A percentile compares a stretch with the other conserved stretches of the same genome.
Conservation (phyloP, 345 rosid genomes). For the Populus deltoides region DNA sequence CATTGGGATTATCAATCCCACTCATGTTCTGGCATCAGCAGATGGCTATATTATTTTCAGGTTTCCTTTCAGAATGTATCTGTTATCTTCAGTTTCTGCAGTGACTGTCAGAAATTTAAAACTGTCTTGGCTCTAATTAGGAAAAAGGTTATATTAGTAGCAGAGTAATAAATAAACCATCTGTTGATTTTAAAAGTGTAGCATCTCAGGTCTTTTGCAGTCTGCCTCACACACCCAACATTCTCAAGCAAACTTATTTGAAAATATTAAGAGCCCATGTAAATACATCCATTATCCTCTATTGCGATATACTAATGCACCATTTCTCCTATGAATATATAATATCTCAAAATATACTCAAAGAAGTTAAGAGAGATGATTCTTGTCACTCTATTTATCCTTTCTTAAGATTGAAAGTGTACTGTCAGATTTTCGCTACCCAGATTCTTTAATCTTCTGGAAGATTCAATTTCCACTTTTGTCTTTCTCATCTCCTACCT, state of each 20-base stretch:
- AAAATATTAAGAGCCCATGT: background rate
- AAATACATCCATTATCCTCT: background rate
- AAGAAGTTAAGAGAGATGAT: background rate
- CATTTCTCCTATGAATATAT: background rate
- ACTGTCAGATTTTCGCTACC: background rate
- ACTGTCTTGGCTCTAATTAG: background rate
- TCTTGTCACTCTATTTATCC: background rate
- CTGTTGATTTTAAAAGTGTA: background rate
- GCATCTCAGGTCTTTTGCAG: background rate
- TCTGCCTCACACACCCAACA: background rate
- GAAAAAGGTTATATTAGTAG: background rate
- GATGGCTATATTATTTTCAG: background rate
- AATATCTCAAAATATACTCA: background rate
- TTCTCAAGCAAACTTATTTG: background rate
- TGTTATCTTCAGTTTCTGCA: background rate
- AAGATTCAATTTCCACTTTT: background rate
- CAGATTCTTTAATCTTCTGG: background rate
- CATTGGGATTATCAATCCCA: background rate
- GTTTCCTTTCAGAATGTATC: background rate
- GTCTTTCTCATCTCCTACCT: background rate
- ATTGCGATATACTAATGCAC: background rate
- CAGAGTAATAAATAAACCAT: background rate
- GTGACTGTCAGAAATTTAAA: background rate
- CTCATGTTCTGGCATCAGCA: background rate
- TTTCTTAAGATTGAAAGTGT: background rate